Evolutionary conservation across 768 basidiomycete species (phyloP).

Genomic region (Rubroboletus pulcherrimus): DNA sequence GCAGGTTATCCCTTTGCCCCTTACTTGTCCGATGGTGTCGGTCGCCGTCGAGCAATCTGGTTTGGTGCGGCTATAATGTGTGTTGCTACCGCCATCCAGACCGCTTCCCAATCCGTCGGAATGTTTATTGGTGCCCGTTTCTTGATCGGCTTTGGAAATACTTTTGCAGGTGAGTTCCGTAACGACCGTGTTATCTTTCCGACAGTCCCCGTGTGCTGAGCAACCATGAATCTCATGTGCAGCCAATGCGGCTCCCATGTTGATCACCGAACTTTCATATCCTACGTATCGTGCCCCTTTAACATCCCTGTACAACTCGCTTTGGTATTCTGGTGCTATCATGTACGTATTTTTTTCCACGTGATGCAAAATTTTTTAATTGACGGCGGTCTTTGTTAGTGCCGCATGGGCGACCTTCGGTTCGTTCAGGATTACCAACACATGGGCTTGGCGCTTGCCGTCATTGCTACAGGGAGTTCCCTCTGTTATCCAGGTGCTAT

Average conservation of each 20-base stretch:
- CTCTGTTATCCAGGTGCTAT: conserved; percentile 57
- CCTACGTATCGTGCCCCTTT: conserved; percentile 76
- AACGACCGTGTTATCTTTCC: not conserved
- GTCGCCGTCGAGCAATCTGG: conserved; percentile 62
- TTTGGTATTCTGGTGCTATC: conserved; percentile 87
- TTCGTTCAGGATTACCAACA: conserved; percentile 61
- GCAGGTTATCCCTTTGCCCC: conserved; percentile 69
- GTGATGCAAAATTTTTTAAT: not conserved
- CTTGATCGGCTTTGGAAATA: conserved; percentile 72
- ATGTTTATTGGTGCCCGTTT: conserved; percentile 83
- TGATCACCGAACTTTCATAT: conserved; percentile 81
- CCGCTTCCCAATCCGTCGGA: conserved; percentile 64
- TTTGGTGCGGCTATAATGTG: conserved; percentile 69
- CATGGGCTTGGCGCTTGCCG: conserved; percentile 83
- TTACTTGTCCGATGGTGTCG: conserved; percentile 67
- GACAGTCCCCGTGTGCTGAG: not conserved
- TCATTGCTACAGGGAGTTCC: conserved; percentile 70
- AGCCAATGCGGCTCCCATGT: conserved; percentile 73
- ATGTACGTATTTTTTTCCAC: conserved; percentile 39
- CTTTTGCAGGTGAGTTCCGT: conserved; percentile 52
- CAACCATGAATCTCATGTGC: not conserved
- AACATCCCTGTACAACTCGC: conserved; percentile 75
- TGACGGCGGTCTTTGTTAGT: conserved; percentile 24
- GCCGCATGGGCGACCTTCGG: conserved; percentile 84
- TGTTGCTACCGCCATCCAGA: conserved; percentile 62